These are phyloP conservation scores for Chrysoporthe cubensis DNA, from an alignment of 2,329 filamentous ascomycete genomes.

Conservation along the genomic window DNA sequence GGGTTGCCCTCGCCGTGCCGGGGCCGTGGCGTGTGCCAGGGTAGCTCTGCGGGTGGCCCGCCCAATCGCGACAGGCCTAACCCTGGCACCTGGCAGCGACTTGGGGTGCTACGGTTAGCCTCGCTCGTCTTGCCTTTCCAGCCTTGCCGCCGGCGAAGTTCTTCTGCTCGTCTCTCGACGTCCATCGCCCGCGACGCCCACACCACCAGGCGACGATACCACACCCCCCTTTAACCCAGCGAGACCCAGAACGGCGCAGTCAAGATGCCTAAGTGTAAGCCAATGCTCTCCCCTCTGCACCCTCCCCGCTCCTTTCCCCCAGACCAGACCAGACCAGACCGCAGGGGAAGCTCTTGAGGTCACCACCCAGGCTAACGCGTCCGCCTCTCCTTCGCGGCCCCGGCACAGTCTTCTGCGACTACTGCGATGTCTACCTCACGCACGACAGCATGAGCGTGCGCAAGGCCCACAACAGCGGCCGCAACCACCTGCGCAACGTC, in stretches of 20 bases:
- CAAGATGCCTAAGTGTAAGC: conserved; percentile 89
- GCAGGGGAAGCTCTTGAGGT: too few relatives aligned
- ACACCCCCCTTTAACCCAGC: not conserved
- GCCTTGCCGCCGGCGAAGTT: conserved; percentile 21
- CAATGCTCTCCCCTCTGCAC: not conserved
- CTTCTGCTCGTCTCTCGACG: conserved; percentile 14
- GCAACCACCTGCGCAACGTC: conserved; percentile 96
- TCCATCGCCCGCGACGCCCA: conserved; percentile 14
- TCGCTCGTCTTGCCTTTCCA: conserved; percentile 18
- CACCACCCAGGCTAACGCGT: conserved; percentile 10
- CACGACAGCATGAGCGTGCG: conserved; percentile 99
- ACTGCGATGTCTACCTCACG: conserved; percentile 99
- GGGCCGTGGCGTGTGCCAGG: not conserved
- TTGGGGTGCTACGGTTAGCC: not conserved
- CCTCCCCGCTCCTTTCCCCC: too few relatives aligned
- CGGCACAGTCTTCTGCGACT: conserved; percentile 80
- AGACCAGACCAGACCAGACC: not conserved
- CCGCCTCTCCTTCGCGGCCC: not conserved
- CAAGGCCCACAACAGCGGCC: conserved; percentile 95
- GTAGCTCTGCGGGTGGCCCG: not conserved
- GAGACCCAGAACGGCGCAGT: conserved; percentile 13
- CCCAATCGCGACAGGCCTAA: conserved; percentile 4
- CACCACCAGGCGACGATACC: not conserved
- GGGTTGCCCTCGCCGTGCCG: conserved; percentile 3
- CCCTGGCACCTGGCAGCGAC: not conserved